phyloP scores from a whole-genome alignment of 2,329 filamentous ascomycete genomes.

The Phaeosphaeria sp. region DNA sequence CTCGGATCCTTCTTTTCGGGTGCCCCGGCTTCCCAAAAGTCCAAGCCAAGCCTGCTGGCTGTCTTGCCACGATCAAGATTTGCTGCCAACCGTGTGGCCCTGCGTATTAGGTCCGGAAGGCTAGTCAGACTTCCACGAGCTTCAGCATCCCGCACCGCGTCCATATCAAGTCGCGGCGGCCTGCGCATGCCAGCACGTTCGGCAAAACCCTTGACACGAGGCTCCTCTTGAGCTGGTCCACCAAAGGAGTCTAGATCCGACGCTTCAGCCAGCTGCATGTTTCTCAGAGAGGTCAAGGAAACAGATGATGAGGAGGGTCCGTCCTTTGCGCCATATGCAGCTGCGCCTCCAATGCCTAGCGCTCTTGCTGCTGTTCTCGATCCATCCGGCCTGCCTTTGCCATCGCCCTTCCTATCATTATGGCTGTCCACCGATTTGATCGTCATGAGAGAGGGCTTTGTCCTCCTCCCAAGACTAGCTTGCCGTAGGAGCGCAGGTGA shows the following conservation, averaged over 20 bases:
- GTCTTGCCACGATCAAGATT: slow-evolving; percentile 85
- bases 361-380: slow-evolving; percentile 22
- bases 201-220: slow-evolving; percentile 40
- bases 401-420: slow-evolving; percentile 22
- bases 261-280: slow-evolving; percentile 15
- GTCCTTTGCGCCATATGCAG: slow-evolving; percentile 39
- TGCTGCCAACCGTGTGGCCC: slow-evolving; percentile 84
- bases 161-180: slow-evolving; percentile 81
- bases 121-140: slow-evolving; percentile 89
- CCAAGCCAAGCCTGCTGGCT: slow-evolving; percentile 63
- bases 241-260: slow-evolving; percentile 22
- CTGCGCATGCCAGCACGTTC: slow-evolving; percentile 52
- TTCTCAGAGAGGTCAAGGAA: slow-evolving; percentile 39
- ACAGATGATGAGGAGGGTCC: slow-evolving; percentile 42
- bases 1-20: slow-evolving; percentile 43
- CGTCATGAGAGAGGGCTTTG: slow-evolving; percentile 56
- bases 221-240: slow-evolving; percentile 35
- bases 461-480: slow-evolving; percentile 57
- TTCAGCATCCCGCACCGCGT: slow-evolving; percentile 81
- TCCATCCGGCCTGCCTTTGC: slow-evolving; percentile 27
- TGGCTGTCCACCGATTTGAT: slow-evolving; percentile 53
- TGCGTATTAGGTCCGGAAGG: slow-evolving; percentile 85
- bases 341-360: slow-evolving; percentile 32
- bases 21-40: slow-evolving; percentile 53
- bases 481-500: slow-evolving; percentile 47